phyloP scores from a whole-genome alignment of 2,329 filamentous ascomycete species.

The Stemphylium beticola region DNA sequence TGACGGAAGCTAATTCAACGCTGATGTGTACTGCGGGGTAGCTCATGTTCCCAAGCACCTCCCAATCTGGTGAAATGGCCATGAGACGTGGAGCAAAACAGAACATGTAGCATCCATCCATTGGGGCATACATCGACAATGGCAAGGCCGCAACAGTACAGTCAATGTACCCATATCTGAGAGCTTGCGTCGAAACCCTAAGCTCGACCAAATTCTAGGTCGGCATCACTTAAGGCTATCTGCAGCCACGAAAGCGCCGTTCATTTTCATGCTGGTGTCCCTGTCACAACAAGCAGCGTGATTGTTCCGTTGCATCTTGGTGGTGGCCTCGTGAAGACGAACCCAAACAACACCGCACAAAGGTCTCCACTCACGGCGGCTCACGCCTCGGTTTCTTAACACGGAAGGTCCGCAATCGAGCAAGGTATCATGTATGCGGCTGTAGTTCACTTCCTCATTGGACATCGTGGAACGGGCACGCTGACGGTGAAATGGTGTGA shows the following conservation, averaged over 20 bases:
- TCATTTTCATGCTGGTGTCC: constrained; percentile 6
- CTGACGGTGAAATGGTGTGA: constrained; percentile 1
- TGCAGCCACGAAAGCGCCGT: constrained; percentile 19
- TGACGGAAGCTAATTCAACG: constrained; percentile 31
- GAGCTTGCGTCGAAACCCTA: neutral
- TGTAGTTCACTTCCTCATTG: constrained; percentile 23
- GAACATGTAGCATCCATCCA: neutral
- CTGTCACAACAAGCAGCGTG: constrained; percentile 2
- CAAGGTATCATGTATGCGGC: constrained; percentile 9
- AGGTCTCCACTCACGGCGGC: constrained; percentile 11
- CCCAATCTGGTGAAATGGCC: neutral
- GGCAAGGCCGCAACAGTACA: neutral
- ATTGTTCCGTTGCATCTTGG: constrained; percentile 12
- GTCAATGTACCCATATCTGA: neutral
- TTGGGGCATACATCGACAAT: neutral
- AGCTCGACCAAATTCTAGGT: constrained; percentile 2
- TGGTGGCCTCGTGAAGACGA: constrained; percentile 16
- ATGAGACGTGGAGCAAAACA: neutral
- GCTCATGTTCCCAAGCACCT: neutral
- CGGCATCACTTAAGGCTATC: constrained; percentile 12
- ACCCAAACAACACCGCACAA: constrained; percentile 7
- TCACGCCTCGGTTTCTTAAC: constrained; percentile 16
- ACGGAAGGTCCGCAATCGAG: constrained; percentile 23
- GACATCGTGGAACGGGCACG: constrained; percentile 2
- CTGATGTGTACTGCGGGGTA: constrained; percentile 32